Evolutionary conservation across 2,329 filamentous ascomycete species (phyloP).

Genomic region (Talaromyces sp.): DNA sequence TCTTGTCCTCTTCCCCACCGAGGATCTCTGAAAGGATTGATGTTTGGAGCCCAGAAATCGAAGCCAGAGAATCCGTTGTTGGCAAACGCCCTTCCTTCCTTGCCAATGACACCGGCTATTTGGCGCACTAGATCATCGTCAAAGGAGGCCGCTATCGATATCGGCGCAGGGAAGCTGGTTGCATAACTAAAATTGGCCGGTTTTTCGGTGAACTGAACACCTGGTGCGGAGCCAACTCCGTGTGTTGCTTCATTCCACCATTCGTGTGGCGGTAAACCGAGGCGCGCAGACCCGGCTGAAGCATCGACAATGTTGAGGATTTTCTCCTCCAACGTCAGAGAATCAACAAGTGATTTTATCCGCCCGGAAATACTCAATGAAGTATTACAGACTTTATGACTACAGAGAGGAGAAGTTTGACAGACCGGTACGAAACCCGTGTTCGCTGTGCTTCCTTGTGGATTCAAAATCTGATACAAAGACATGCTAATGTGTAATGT

Average conservation of each 20-base stretch:
- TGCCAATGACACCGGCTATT: constrained; percentile 50
- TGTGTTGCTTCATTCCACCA: constrained; percentile 52
- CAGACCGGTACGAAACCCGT: background rate
- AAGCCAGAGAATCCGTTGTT: constrained; percentile 51
- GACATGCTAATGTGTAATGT: background rate
- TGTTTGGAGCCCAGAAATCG: constrained; percentile 60
- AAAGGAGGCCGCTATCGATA: constrained; percentile 59
- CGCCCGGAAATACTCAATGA: background rate
- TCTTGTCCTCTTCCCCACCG: constrained; percentile 59
- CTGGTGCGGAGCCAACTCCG: constrained; percentile 51
- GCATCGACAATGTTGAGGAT: background rate
- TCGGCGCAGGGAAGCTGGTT: constrained; percentile 62
- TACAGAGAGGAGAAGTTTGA: constrained; percentile 2
- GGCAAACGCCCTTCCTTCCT: constrained; percentile 60
- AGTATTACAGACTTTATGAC: constrained; percentile 1
- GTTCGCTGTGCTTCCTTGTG: background rate
- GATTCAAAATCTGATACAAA: constrained; percentile 12
- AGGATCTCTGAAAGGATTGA: constrained; percentile 61
- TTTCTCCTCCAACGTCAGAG: constrained; percentile 9
- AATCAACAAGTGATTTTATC: background rate
- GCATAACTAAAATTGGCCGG: constrained; percentile 54
- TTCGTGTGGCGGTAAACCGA: constrained; percentile 4
- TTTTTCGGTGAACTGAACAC: constrained; percentile 49
- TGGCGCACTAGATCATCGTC: constrained; percentile 57
- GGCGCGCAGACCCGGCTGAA: background rate